phyloP scores from a whole-genome alignment of 2,329 filamentous ascomycete species.

The Fusarium xyrophilum region DNA sequence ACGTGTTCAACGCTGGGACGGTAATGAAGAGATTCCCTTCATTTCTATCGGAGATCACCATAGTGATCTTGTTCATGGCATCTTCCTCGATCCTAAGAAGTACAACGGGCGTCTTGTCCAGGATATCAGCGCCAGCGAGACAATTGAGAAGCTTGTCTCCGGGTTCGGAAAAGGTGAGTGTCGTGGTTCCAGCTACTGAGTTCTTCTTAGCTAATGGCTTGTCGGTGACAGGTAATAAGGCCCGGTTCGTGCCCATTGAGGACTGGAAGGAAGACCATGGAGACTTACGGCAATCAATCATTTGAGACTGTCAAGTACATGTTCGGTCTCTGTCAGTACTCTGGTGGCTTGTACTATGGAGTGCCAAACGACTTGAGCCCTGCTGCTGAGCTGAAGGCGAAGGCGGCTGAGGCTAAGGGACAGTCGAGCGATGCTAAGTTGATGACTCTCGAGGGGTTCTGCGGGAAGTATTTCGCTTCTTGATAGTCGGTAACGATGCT shows the following conservation, averaged over 20 bases:
- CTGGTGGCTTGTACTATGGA: constrained; percentile 45
- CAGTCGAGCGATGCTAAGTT: constrained; percentile 30
- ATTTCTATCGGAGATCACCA: constrained; percentile 52
- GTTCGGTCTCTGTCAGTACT: constrained; percentile 48
- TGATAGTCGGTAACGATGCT: not conserved
- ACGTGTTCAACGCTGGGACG: constrained; percentile 49
- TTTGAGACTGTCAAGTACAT: constrained; percentile 49
- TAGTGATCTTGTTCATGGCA: constrained; percentile 55
- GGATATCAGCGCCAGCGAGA: constrained; percentile 46
- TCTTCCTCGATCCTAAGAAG: constrained; percentile 50
- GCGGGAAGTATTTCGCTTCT: constrained; percentile 34
- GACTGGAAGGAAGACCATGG: constrained; percentile 46
- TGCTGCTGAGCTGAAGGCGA: constrained; percentile 42
- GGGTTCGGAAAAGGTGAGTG: constrained; percentile 45
- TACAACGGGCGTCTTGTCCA: constrained; percentile 49
- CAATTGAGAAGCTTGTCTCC: constrained; percentile 41
- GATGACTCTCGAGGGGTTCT: constrained; percentile 38
- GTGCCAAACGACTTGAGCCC: constrained; percentile 38
- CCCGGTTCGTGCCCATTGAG: constrained; percentile 43
- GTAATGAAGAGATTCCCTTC: constrained; percentile 47
- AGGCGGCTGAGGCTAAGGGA: constrained; percentile 40
- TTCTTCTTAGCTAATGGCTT: constrained; percentile 1
- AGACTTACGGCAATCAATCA: constrained; percentile 43
- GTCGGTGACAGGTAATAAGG: constrained; percentile 44
- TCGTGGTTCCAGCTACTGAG: not conserved